Evolutionary conservation across 2,329 filamentous ascomycete genomes (phyloP).

Genomic region (Fusarium sp.): DNA sequence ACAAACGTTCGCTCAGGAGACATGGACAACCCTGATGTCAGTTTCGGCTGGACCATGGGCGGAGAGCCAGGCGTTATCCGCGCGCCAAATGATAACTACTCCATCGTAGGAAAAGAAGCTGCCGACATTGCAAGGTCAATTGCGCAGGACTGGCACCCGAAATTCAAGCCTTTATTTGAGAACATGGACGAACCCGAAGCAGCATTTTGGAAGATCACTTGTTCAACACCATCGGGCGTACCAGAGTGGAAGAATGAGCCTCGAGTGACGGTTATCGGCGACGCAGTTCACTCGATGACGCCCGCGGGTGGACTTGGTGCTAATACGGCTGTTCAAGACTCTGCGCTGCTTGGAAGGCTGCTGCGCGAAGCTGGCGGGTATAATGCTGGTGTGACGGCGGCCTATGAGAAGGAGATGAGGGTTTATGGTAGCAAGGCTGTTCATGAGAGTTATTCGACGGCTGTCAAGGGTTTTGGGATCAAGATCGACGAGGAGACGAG

Average conservation of each 20-base stretch:
- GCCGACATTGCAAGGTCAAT: constrained; percentile 68
- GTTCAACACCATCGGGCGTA: constrained; percentile 68
- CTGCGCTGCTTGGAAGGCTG: constrained; percentile 64
- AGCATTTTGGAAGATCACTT: constrained; percentile 75
- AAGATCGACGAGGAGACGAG: constrained; percentile 56
- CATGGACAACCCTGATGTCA: constrained; percentile 65
- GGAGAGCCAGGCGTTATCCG: constrained; percentile 67
- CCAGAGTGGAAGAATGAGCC: constrained; percentile 69
- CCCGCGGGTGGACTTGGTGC: constrained; percentile 67
- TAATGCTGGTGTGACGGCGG: constrained; percentile 62
- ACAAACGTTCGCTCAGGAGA: constrained; percentile 72
- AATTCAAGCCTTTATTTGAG: constrained; percentile 67
- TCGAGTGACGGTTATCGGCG: constrained; percentile 68
- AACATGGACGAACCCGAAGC: constrained; percentile 67
- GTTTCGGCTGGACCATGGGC: constrained; percentile 74
- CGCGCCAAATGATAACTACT: constrained; percentile 69
- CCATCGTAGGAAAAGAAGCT: constrained; percentile 66
- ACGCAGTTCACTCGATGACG: constrained; percentile 69
- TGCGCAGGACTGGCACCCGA: constrained; percentile 65
- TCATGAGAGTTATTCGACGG: constrained; percentile 61
- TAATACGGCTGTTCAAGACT: constrained; percentile 67
- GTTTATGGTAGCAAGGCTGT: constrained; percentile 69
- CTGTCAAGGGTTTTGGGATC: constrained; percentile 56
- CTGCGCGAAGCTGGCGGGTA: constrained; percentile 65
- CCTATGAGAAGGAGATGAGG: constrained; percentile 72